Conservation (phyloP, 164 flowering plant species). For the Sedum album region DNA sequence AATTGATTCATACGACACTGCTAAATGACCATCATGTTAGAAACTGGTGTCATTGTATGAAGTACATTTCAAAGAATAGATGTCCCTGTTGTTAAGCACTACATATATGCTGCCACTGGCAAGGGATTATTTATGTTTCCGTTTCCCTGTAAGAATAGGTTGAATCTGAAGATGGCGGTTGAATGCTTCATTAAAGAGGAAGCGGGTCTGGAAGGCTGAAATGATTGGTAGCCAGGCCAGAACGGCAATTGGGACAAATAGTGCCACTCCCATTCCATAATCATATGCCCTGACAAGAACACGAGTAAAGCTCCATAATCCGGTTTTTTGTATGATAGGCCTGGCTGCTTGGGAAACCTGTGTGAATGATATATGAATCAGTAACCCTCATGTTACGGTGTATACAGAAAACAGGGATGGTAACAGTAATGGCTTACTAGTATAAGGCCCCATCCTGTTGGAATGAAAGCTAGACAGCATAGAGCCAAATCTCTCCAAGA, state of each 20-base stretch:
- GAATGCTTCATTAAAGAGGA: conserved; percentile 94
- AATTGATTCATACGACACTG: no score
- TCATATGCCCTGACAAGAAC: conserved; percentile 75
- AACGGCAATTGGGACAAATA: conserved; percentile 68
- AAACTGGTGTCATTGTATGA: not conserved
- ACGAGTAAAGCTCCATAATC: conserved; percentile 57
- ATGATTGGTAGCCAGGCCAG: conserved; percentile 87
- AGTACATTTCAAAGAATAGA: not conserved
- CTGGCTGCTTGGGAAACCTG: conserved; percentile 84
- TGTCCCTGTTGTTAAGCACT: not conserved
- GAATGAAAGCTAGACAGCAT: conserved; percentile 77
- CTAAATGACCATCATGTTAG: not conserved
- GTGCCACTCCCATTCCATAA: conserved; percentile 80
- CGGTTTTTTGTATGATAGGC: conserved; percentile 48
- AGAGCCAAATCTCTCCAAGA: conserved; percentile 67
- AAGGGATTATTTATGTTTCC: conserved; percentile 26
- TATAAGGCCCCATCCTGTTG: conserved; percentile 95
- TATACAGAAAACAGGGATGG: not conserved
- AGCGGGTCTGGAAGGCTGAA: conserved; percentile 81
- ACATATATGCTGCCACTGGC: not conserved
- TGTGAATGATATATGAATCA: not conserved
- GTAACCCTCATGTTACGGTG: not conserved
- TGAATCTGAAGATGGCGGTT: conserved; percentile 72
- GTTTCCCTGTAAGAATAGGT: conserved; percentile 68
- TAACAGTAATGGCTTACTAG: conserved; percentile 42